These are phyloP conservation scores for Xylaria sp. DNA, from an alignment of 2,329 filamentous ascomycete genomes.

Conservation along the genomic window DNA sequence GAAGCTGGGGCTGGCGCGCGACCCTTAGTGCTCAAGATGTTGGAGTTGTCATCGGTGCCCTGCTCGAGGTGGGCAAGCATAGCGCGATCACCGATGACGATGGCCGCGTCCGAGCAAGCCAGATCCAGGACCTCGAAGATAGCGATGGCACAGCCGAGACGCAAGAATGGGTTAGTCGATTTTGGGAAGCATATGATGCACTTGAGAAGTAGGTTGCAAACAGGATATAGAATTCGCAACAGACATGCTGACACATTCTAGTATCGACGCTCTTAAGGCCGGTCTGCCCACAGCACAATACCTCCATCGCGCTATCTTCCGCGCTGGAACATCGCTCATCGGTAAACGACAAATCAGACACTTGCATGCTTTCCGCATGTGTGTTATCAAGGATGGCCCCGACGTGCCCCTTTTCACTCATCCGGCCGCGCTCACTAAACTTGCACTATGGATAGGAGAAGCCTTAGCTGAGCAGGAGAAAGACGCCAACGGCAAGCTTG, in stretches of 20 bases:
- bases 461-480: conserved; percentile 88
- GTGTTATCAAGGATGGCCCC: conserved; percentile 91
- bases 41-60: conserved; percentile 86
- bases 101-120: conserved; percentile 37
- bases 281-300: conserved; percentile 84
- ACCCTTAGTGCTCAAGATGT: conserved; percentile 93
- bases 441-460: conserved; percentile 92
- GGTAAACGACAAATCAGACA: conserved; percentile 94
- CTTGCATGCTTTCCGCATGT: conserved; percentile 90
- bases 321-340: conserved; percentile 86
- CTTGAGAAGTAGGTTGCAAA: conserved; percentile 62
- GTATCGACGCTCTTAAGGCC: conserved; percentile 74
- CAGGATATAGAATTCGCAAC: conserved; percentile 28
- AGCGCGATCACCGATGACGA: conserved; percentile 40
- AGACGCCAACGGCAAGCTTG: conserved; percentile 69
- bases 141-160: conserved; percentile 54
- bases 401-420: conserved; percentile 92
- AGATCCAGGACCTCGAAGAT: conserved; percentile 45
- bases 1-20: conserved; percentile 97
- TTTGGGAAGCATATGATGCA: conserved; percentile 74
- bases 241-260: conserved; percentile 42
- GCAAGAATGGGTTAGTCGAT: conserved; percentile 67
- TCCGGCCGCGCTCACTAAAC: conserved; percentile 87
- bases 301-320: conserved; percentile 88
- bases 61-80: conserved; percentile 84